A percentile compares a stretch with the other conserved stretches of the same genome.
phyloP scores from a whole-genome alignment of 768 basidiomycete species.

The Pulveroboletus sp. region DNA sequence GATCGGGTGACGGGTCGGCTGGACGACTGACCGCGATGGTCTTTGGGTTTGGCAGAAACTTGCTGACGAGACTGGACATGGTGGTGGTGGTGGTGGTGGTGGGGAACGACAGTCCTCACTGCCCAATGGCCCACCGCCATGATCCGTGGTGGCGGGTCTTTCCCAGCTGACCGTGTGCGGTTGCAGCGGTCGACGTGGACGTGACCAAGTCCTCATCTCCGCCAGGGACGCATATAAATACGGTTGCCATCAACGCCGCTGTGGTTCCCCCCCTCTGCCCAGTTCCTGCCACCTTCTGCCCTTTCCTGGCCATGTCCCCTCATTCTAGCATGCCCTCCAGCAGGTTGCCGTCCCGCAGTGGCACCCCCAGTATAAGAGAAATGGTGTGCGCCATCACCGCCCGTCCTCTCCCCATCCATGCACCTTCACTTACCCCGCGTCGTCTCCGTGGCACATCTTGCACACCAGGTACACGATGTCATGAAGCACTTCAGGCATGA shows the following conservation, averaged over 20 bases:
- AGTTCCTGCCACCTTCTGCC: slow-evolving; percentile 3
- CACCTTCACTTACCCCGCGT: slow-evolving; percentile 29
- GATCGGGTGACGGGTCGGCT: neutral
- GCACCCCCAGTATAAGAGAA: slow-evolving; percentile 40
- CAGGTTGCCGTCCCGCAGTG: slow-evolving; percentile 33
- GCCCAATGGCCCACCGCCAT: neutral
- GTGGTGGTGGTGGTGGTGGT: neutral
- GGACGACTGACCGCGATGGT: slow-evolving; percentile 71
- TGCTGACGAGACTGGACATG: slow-evolving; percentile 25
- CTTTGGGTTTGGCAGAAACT: slow-evolving; percentile 51
- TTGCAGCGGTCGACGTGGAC: too few relatives aligned
- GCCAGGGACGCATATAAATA: slow-evolving; percentile 18
- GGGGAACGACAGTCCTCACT: neutral
- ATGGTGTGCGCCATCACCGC: slow-evolving; percentile 30
- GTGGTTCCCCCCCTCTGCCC: slow-evolving; percentile 8
- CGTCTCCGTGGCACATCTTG: slow-evolving; percentile 30
- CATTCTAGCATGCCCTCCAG: slow-evolving; percentile 25
- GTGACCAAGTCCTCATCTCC: too few relatives aligned
- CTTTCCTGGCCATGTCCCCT: slow-evolving; percentile 19
- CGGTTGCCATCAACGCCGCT: slow-evolving; percentile 2
- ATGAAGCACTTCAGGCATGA: slow-evolving; percentile 69
- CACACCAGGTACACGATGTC: slow-evolving; percentile 60
- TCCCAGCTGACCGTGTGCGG: too few relatives aligned
- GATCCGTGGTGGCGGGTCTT: slow-evolving; percentile 2
- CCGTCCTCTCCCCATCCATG: slow-evolving; percentile 10